A percentile compares a stretch with the other conserved stretches of the same genome.
These are phyloP conservation scores for Colletotrichum higginsianum DNA, from an alignment of 2,329 filamentous ascomycete genomes.

Conservation along the genomic window DNA sequence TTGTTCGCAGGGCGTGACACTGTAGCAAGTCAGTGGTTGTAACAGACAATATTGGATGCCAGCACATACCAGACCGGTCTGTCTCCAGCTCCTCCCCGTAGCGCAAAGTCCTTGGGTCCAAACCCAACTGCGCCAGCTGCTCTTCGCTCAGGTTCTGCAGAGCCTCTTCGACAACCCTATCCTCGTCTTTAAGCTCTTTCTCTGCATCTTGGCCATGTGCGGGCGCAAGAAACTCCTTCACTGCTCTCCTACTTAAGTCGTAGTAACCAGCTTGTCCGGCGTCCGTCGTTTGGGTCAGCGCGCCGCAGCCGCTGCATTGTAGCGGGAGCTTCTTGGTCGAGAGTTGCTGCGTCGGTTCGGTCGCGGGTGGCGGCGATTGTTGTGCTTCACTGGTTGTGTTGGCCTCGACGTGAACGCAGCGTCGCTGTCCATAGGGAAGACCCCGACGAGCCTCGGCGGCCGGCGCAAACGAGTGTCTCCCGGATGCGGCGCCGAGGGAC, in stretches of 20 bases:
- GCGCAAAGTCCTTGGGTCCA: constrained; percentile 59
- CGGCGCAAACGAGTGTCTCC: constrained; percentile 42
- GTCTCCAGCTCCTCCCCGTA: constrained; percentile 48
- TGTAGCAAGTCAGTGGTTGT: constrained; percentile 16
- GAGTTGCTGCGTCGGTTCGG: constrained; percentile 2
- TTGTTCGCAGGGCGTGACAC: constrained; percentile 21
- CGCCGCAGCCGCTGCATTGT: constrained; percentile 76
- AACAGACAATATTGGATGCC: not conserved
- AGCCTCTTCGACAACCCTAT: constrained; percentile 63
- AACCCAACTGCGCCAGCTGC: constrained; percentile 61
- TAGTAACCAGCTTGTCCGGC: constrained; percentile 71
- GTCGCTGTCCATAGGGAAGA: constrained; percentile 41
- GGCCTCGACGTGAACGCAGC: constrained; percentile 48
- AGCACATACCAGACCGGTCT: constrained; percentile 21
- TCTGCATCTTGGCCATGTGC: constrained; percentile 46
- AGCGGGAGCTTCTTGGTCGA: constrained; percentile 59
- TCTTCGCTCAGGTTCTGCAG: constrained; percentile 59
- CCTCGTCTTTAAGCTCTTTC: constrained; percentile 52
- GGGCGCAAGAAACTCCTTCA: constrained; percentile 63
- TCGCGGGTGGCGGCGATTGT: not conserved
- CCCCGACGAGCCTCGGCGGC: constrained; percentile 28
- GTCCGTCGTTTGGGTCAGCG: constrained; percentile 70
- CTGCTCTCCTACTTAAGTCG: constrained; percentile 64
- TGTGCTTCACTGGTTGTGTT: constrained; percentile 5
- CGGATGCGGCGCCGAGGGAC: constrained; percentile 10